These are phyloP conservation scores for Talaromyces adpressus DNA, from an alignment of 495 filamentous ascomycete genomes.

Conservation along the genomic window DNA sequence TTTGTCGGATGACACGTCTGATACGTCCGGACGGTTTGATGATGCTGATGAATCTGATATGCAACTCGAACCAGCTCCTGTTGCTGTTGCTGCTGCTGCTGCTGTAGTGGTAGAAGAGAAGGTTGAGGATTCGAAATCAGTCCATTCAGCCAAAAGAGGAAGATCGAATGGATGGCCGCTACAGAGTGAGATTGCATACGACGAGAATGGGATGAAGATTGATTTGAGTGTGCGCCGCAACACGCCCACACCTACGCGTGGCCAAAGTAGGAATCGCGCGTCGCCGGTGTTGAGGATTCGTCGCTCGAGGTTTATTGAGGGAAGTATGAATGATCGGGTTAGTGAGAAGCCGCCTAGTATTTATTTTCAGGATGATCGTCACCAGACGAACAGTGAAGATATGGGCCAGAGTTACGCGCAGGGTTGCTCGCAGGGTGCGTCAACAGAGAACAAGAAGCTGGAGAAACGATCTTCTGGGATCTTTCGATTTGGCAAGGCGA, in stretches of 20 bases:
- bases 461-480: constrained; percentile 36
- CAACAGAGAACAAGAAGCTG: neutral
- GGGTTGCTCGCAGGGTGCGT: constrained; percentile 3
- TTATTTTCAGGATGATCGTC: constrained; percentile 44
- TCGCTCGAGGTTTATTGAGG: constrained; percentile 62
- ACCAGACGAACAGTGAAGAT: neutral
- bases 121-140: constrained; percentile 17
- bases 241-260: neutral
- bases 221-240: neutral
- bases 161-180: constrained; percentile 46
- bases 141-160: constrained; percentile 35
- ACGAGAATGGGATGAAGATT: constrained; percentile 10
- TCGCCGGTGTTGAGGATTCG: constrained; percentile 22
- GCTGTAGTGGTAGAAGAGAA: neutral
- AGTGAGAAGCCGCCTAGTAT: constrained; percentile 60
- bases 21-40: constrained; percentile 32
- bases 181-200: constrained; percentile 17
- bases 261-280: neutral
- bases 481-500: constrained; percentile 52
- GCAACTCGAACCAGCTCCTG: neutral
- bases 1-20: constrained; percentile 22
- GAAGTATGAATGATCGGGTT: constrained; percentile 68
- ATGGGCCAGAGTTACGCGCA: constrained; percentile 4
- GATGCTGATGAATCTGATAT: constrained; percentile 30
- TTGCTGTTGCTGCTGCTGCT: neutral